Evolutionary conservation across 768 basidiomycete species (phyloP).

Genomic region (Cyclocybe cylindracea): DNA sequence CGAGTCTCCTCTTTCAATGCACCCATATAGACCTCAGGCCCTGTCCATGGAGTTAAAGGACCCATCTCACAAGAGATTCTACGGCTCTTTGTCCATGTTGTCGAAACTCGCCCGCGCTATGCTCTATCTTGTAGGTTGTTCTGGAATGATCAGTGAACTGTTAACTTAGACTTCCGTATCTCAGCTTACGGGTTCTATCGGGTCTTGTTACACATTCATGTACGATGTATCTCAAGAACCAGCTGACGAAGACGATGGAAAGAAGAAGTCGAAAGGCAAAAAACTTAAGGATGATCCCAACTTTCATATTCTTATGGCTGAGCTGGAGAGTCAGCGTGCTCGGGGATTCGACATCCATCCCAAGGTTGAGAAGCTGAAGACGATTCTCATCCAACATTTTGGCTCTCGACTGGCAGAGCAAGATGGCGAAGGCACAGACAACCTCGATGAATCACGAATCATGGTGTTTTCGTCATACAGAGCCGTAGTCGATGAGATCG

Average conservation of each 20-base stretch:
- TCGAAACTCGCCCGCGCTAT: conserved; percentile 72
- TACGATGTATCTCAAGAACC: conserved; percentile 46
- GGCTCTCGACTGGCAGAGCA: conserved; percentile 48
- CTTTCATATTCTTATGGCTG: conserved; percentile 66
- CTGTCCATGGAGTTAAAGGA: conserved; percentile 37
- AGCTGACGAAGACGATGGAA: conserved; percentile 29
- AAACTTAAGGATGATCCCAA: conserved; percentile 51
- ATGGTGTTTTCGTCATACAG: conserved; percentile 97
- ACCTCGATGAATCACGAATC: conserved; percentile 63
- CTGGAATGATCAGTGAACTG: background rate
- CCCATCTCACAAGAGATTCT: conserved; percentile 48
- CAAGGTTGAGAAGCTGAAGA: conserved; percentile 85
- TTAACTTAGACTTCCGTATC: background rate
- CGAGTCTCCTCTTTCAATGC: conserved; percentile 62
- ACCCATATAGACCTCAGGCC: conserved; percentile 60
- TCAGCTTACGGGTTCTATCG: conserved; percentile 81
- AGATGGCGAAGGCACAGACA: conserved; percentile 24
- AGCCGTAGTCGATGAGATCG: conserved; percentile 89
- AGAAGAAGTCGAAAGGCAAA: conserved; percentile 47
- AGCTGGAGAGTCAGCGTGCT: conserved; percentile 61
- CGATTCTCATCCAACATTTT: conserved; percentile 81
- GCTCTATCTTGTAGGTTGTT: conserved; percentile 74
- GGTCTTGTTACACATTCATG: conserved; percentile 74
- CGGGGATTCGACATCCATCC: conserved; percentile 74
- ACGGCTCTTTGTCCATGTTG: conserved; percentile 52